A percentile compares a stretch with the other conserved stretches of the same genome.
These are phyloP conservation scores for Fulvia fulva DNA, from an alignment of 2,329 filamentous ascomycete genomes.

Conservation along the genomic window DNA sequence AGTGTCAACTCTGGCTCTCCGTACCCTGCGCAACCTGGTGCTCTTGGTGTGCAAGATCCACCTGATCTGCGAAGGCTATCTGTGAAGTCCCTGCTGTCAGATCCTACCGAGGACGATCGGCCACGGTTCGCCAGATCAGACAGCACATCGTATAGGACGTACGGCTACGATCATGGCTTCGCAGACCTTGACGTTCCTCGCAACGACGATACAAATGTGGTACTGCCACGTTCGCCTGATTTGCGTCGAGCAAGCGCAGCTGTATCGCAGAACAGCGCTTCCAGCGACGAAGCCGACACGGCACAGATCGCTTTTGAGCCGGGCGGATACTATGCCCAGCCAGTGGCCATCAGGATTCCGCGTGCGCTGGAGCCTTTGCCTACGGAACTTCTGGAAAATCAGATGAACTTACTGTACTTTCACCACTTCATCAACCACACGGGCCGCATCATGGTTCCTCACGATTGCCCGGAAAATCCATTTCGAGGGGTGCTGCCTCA, in stretches of 20 bases:
- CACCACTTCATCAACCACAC: conserved; percentile 77
- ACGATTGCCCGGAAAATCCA: conserved; percentile 59
- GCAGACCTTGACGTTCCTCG: conserved; percentile 65
- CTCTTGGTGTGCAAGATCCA: conserved; percentile 32
- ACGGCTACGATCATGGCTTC: conserved; percentile 68
- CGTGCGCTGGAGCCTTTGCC: conserved; percentile 56
- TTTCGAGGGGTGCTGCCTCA: conserved; percentile 60
- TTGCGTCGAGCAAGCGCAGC: conserved; percentile 29
- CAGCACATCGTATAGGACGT: conserved; percentile 41
- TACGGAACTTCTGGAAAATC: conserved; percentile 60
- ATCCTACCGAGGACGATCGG: conserved; percentile 39
- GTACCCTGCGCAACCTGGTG: conserved; percentile 15
- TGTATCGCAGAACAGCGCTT: conserved; percentile 28
- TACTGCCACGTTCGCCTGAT: conserved; percentile 39
- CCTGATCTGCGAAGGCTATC: conserved; percentile 55
- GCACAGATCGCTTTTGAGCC: conserved; percentile 52
- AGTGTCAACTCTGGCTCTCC: conserved; percentile 29
- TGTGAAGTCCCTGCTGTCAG: conserved; percentile 61
- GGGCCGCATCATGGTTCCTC: conserved; percentile 60
- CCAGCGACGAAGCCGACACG: conserved; percentile 25
- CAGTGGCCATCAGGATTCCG: conserved; percentile 62
- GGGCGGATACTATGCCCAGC: conserved; percentile 66
- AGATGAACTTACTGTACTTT: conserved; percentile 75
- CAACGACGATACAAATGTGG: conserved; percentile 67
- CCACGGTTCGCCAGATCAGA: conserved; percentile 12